These are phyloP conservation scores for Yamadazyma aaseri DNA, from an alignment of 1,139 yeast genomes.

Conservation along the genomic window DNA sequence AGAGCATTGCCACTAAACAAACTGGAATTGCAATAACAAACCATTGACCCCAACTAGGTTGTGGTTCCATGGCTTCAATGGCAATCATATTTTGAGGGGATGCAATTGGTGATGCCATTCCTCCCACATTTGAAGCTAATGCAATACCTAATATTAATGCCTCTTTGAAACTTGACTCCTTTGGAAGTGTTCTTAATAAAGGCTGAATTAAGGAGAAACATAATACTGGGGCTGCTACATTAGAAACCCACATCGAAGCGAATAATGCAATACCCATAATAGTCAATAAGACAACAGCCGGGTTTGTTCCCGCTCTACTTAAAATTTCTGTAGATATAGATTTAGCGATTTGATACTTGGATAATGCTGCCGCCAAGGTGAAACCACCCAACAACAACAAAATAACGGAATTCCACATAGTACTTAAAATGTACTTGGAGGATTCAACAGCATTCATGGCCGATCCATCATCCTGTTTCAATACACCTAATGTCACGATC, in stretches of 20 bases:
- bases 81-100: constrained; percentile 79
- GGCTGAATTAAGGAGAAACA: constrained; percentile 88
- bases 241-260: constrained; percentile 93
- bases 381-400: constrained; percentile 89
- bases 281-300: constrained; percentile 69
- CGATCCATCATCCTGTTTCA: constrained; percentile 54
- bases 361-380: constrained; percentile 89
- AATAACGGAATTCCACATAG: constrained; percentile 96
- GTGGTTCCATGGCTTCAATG: constrained; percentile 62
- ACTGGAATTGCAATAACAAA: constrained; percentile 68
- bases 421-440: constrained; percentile 69
- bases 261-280: constrained; percentile 84
- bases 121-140: constrained; percentile 68
- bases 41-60: constrained; percentile 79
- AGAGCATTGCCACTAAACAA: constrained; percentile 50
- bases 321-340: constrained; percentile 77
- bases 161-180: constrained; percentile 58
- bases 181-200: constrained; percentile 59
- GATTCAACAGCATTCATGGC: constrained; percentile 64
- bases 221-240: constrained; percentile 94
- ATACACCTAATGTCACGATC: constrained; percentile 69
- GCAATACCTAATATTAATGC: constrained; percentile 73
- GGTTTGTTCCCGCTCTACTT: constrained; percentile 82
- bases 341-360: constrained; percentile 87
- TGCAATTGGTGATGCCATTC: constrained; percentile 80